Evolutionary conservation across 306 rosid species (phyloP), one percentile per base, ranked within the genome.

Genomic region (Medicago lupulina): DNA sequence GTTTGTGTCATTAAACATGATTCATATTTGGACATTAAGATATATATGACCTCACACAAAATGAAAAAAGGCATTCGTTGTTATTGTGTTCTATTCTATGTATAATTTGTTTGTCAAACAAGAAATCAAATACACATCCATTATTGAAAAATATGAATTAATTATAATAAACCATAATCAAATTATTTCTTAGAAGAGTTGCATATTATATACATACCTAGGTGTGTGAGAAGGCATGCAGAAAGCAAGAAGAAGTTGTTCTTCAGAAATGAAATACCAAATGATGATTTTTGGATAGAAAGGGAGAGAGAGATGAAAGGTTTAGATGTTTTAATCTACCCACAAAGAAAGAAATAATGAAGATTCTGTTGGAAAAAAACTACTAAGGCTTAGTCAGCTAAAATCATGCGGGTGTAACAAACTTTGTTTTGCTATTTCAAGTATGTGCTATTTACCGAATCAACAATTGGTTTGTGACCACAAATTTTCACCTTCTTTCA

Each of bases 381-480:
- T 63, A 36, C 43, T 2, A 8, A 51, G 60, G 28, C 0, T 70
- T 76, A 19, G n/a, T 54, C 18, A 61, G 34, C 80, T 66, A 61
- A 43, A 83, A 74, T 74, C 9, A n/a, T 44, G 80, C 77, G 15
- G 5, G 55, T 61, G 40, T 71, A 64, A 71, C 66, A 64, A 77
- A 71, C 64, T 76, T 36, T 2, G 5, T 44, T 76, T 81, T 82
- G 21, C 51, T 73, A 23, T 73, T 59, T 58, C 72, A 47, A 67
- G 50, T 67, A 14, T 78, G 77, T 82, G 83, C 83, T 78, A 10
- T 38, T 78, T 67, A 41, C 64, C 64, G 16, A 49, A 74, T 65
- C 41, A 70, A 61, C 69, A n/a, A 50, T 74, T 82, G 49, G 38
- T 65, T 81, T 66, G 18, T 71, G 9, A 53, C 86, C 86, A 66